Conservation (phyloP, 176 grass and related monocot species). For the Hsuehochloa calcarea region DNA sequence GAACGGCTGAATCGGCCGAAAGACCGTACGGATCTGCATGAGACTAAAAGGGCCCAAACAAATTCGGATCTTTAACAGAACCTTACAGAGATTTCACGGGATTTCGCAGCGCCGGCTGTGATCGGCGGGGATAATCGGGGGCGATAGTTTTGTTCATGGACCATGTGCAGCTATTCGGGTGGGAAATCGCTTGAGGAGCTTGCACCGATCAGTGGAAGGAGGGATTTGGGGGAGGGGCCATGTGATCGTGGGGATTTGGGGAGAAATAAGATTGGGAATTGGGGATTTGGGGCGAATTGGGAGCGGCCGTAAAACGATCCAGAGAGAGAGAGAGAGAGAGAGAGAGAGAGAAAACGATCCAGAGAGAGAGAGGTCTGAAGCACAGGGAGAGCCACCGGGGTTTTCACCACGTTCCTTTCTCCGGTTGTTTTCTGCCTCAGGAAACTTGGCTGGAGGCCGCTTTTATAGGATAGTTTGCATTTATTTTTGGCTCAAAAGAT, state of each 20-base stretch:
- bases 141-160: neutral
- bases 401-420: neutral
- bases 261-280: neutral
- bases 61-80: slow-evolving; percentile 19
- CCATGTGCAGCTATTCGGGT: neutral
- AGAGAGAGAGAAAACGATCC: neutral
- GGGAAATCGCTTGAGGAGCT: neutral
- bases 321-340: neutral
- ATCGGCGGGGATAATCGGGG: neutral
- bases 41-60: neutral
- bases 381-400: neutral
- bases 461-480: neutral
- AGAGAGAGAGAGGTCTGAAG: neutral
- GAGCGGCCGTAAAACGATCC: neutral
- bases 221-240: neutral
- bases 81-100: neutral
- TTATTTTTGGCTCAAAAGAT: neutral
- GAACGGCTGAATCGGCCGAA: neutral
- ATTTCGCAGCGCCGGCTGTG: neutral
- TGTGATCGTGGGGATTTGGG: neutral
- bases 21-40: neutral
- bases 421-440: neutral
- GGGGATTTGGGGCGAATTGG: neutral
- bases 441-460: neutral
- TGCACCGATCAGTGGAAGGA: neutral